Evolutionary conservation across 495 filamentous ascomycete species (phyloP).

Genomic region (Extremus antarcticus): DNA sequence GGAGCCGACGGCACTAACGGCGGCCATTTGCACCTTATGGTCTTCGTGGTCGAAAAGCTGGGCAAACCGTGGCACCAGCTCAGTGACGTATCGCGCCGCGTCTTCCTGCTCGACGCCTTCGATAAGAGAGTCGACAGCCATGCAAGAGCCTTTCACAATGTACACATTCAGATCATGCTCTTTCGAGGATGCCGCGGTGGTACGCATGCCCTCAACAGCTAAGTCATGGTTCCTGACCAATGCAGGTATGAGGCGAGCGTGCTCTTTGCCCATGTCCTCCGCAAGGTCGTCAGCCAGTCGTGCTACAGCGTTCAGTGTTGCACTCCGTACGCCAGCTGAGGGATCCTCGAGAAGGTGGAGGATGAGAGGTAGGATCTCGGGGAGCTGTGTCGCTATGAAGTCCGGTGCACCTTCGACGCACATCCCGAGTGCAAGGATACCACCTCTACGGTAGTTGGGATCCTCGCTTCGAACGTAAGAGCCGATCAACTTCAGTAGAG

Average conservation of each 20-base stretch:
- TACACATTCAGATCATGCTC: slow-evolving; percentile 62
- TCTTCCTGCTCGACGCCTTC: slow-evolving; percentile 79
- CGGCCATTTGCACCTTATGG: slow-evolving; percentile 78
- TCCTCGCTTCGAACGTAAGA: slow-evolving; percentile 62
- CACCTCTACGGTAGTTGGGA: slow-evolving; percentile 73
- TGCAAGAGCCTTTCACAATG: slow-evolving; percentile 81
- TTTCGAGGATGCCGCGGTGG: slow-evolving; percentile 20
- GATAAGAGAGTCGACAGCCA: slow-evolving; percentile 81
- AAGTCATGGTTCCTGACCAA: slow-evolving; percentile 81
- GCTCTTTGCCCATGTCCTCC: slow-evolving; percentile 74
- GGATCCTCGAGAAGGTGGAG: slow-evolving; percentile 74
- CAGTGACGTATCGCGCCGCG: slow-evolving; percentile 66
- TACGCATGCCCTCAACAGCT: slow-evolving; percentile 37
- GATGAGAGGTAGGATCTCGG: slow-evolving; percentile 74
- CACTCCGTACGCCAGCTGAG: slow-evolving; percentile 70
- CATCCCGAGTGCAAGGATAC: slow-evolving; percentile 83
- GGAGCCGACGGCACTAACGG: slow-evolving; percentile 79
- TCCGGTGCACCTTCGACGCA: slow-evolving; percentile 95
- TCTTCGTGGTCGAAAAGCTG: slow-evolving; percentile 70
- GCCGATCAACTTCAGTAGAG: slow-evolving; percentile 72
- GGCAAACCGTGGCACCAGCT: slow-evolving; percentile 74
- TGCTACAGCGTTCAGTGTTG: slow-evolving; percentile 74
- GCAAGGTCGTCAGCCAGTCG: slow-evolving; percentile 86
- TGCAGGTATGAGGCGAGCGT: slow-evolving; percentile 68
- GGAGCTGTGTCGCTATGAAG: slow-evolving; percentile 83